phyloP scores from a whole-genome alignment of 179 eudicot genomes.

The Beta macrorhiza region DNA sequence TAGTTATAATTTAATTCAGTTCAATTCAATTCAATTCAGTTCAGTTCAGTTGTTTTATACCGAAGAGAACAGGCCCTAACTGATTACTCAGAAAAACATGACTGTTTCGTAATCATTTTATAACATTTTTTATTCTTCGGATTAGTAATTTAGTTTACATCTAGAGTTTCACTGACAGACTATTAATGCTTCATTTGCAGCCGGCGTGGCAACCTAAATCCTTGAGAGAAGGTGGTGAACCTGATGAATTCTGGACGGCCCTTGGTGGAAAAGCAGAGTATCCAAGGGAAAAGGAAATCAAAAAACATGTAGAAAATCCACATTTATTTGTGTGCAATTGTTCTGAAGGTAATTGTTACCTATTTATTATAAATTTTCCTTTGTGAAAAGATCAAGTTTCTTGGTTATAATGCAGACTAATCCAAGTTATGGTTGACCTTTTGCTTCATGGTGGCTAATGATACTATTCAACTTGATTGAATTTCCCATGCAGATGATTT shows the following conservation, averaged over 20 bases:
- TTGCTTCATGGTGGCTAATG: slow-evolving; percentile 32
- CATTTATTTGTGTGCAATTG: slow-evolving; percentile 52
- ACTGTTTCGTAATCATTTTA: neutral
- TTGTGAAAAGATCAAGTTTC: slow-evolving; percentile 12
- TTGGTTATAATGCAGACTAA: slow-evolving; percentile 29
- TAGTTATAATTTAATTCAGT: no score
- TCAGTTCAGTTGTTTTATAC: no score
- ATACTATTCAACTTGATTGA: slow-evolving; percentile 21
- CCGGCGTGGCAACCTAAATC: slow-evolving; percentile 56
- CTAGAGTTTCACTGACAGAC: neutral
- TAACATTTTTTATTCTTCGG: neutral
- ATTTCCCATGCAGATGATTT: slow-evolving; percentile 42
- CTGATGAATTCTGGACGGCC: slow-evolving; percentile 59
- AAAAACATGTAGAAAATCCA: slow-evolving; percentile 47
- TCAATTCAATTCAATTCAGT: no score
- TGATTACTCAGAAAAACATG: neutral
- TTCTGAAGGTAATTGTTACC: slow-evolving; percentile 38
- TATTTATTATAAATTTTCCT: neutral
- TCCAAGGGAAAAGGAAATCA: slow-evolving; percentile 49
- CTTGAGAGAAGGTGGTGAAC: slow-evolving; percentile 67
- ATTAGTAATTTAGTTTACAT: neutral
- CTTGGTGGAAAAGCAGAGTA: slow-evolving; percentile 66
- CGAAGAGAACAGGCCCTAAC: no score
- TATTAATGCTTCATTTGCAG: slow-evolving; percentile 36
- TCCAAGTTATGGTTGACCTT: slow-evolving; percentile 22